A percentile compares a stretch with the other conserved stretches of the same genome.
Evolutionary conservation across 2,329 filamentous ascomycete genomes (phyloP).

Genomic region (Diaporthe destruens): DNA sequence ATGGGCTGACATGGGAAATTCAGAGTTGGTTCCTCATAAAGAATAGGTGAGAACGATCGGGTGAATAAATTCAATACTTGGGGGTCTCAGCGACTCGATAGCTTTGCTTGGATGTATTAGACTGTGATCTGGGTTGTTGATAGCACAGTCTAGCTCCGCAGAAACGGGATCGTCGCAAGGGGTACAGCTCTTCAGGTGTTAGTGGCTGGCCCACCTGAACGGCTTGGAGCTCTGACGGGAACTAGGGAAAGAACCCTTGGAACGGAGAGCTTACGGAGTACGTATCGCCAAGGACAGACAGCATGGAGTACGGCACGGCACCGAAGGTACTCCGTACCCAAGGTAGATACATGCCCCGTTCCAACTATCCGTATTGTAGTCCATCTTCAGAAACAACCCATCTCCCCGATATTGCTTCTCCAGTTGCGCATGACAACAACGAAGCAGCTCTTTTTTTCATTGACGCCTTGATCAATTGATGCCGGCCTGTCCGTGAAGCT

Average conservation of each 20-base stretch:
- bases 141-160: too few species aligned
- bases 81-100: not conserved
- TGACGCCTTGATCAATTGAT: not conserved
- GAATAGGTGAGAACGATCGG: too few species aligned
- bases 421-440: conserved; percentile 3
- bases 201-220: conserved; percentile 2
- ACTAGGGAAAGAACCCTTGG: conserved; percentile 12
- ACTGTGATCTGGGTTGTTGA: too few species aligned
- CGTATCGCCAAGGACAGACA: not conserved
- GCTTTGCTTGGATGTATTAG: too few species aligned
- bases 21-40: too few species aligned
- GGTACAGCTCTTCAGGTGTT: not conserved
- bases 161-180: not conserved
- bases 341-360: not conserved
- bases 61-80: too few species aligned
- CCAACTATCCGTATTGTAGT: not conserved
- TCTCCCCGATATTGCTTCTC: not conserved
- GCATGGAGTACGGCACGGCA: not conserved
- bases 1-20: too few species aligned
- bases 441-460: not conserved
- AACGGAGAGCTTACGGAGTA: conserved; percentile 16
- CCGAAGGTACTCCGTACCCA: not conserved
- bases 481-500: not conserved
- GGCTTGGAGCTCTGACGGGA: not conserved
- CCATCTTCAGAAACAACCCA: not conserved